Conservation (phyloP, 345 rosid species). For the Lagerstroemia speciosa region DNA sequence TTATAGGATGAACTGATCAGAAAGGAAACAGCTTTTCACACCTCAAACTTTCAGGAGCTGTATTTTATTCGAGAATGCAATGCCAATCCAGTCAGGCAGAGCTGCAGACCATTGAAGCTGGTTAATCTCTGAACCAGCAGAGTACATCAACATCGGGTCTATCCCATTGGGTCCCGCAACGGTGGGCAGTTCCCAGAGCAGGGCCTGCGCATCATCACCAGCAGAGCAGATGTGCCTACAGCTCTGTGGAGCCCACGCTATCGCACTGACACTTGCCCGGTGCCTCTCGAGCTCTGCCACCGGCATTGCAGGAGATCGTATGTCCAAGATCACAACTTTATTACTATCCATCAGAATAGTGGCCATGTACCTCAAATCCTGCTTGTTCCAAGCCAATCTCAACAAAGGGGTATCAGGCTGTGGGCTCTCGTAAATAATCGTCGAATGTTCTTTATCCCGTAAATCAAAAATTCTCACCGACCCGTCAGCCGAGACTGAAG, state of each 20-base stretch:
- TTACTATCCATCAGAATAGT: conserved; percentile 85
- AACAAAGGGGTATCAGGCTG: conserved; percentile 88
- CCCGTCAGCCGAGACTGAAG: conserved; percentile 88
- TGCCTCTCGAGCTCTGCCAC: conserved; percentile 93
- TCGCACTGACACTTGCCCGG: conserved; percentile 77
- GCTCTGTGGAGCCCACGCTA: conserved; percentile 97
- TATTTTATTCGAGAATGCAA: conserved; percentile 76
- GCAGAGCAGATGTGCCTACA: conserved; percentile 69
- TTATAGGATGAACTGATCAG: not conserved
- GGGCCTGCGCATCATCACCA: conserved; percentile 77
- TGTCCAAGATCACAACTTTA: conserved; percentile 85
- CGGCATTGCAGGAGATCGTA: conserved; percentile 82
- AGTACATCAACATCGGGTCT: conserved; percentile 81
- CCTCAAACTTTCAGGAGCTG: conserved; percentile 87
- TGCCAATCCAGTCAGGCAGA: conserved; percentile 84
- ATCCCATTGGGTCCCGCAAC: conserved; percentile 89
- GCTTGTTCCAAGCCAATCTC: conserved; percentile 94
- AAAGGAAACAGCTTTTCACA: conserved; percentile 1
- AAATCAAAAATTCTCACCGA: conserved; percentile 81
- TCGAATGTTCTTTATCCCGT: too few species aligned
- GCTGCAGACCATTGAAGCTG: conserved; percentile 90
- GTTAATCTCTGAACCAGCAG: conserved; percentile 75
- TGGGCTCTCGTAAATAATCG: conserved; percentile 89
- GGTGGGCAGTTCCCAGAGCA: conserved; percentile 87
- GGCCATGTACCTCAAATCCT: conserved; percentile 93